These are phyloP conservation scores for Sordariomycetes sp. DNA, from an alignment of 2,329 filamentous ascomycete species.

Conservation along the genomic window DNA sequence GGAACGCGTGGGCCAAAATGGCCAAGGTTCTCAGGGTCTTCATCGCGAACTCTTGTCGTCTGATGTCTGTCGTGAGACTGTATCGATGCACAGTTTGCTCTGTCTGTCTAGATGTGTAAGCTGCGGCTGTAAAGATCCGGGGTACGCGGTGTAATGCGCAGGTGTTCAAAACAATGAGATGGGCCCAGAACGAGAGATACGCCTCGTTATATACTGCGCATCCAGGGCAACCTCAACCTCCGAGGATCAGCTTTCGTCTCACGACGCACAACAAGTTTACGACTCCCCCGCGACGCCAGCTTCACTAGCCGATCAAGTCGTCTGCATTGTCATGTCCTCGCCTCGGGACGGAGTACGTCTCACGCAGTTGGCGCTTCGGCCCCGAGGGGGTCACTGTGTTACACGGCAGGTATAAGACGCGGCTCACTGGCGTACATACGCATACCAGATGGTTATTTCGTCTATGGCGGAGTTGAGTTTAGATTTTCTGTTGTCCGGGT, in stretches of 20 bases:
- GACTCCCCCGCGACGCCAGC: neutral
- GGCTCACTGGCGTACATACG: neutral
- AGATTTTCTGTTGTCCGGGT: neutral
- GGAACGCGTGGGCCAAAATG: slow-evolving; percentile 1
- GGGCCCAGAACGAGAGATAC: neutral
- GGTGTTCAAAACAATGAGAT: neutral
- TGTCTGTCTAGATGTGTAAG: neutral
- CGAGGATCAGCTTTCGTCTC: neutral
- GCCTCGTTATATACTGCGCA: neutral
- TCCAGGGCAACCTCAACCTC: neutral
- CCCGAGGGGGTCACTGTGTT: neutral
- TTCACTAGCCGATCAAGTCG: neutral
- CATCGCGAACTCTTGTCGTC: neutral
- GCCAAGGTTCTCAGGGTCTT: slow-evolving; percentile 3
- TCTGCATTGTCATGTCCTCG: neutral
- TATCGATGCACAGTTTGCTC: neutral
- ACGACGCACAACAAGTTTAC: neutral
- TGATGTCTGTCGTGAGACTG: neutral
- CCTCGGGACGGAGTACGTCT: neutral
- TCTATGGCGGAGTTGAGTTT: neutral
- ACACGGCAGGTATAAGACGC: neutral
- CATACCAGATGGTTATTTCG: neutral
- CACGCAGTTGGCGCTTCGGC: neutral
- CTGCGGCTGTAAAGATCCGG: neutral
- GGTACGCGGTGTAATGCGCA: neutral